Percentiles rank a stretch among this genome's conserved stretches.
These are phyloP conservation scores for Keqinozyma sinolaborantium DNA, from an alignment of 1,139 yeast species.

Conservation along the genomic window DNA sequence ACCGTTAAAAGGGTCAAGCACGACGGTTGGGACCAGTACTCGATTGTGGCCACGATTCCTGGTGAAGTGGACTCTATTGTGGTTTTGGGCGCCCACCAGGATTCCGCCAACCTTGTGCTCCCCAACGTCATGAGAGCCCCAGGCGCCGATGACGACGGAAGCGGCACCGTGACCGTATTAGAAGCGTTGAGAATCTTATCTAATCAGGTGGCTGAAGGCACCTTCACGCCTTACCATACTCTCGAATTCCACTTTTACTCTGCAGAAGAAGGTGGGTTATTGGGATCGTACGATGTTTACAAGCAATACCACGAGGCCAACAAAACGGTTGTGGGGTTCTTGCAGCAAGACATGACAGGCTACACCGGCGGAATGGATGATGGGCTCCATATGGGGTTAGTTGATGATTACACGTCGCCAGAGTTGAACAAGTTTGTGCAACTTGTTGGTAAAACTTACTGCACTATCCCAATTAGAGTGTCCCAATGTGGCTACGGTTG, in stretches of 20 bases:
- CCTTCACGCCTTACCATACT: conserved; percentile 61
- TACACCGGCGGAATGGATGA: conserved; percentile 53
- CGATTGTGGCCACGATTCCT: conserved; percentile 39
- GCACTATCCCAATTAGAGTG: conserved; percentile 66
- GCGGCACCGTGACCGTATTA: conserved; percentile 77
- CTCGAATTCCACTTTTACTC: conserved; percentile 92
- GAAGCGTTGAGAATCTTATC: conserved; percentile 70
- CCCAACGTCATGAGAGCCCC: conserved; percentile 78
- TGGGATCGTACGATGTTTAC: conserved; percentile 84
- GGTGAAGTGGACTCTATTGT: conserved; percentile 42
- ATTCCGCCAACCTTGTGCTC: conserved; percentile 70
- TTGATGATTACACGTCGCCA: conserved; percentile 67
- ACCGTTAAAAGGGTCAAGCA: conserved; percentile 29
- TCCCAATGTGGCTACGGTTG: conserved; percentile 90
- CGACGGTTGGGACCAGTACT: conserved; percentile 43
- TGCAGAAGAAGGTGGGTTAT: conserved; percentile 91
- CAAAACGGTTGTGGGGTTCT: conserved; percentile 69
- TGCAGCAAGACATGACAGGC: conserved; percentile 97
- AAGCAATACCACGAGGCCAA: conserved; percentile 44
- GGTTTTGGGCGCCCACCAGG: conserved; percentile 88
- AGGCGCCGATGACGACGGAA: conserved; percentile 95
- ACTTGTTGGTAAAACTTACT: conserved; percentile 55
- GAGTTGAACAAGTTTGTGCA: conserved; percentile 62
- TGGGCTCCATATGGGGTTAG: conserved; percentile 72
- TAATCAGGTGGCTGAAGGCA: conserved; percentile 28